Base-by-base conservation (phyloP, 495 filamentous ascomycete species). In the Talaromyces ruber region DNA sequence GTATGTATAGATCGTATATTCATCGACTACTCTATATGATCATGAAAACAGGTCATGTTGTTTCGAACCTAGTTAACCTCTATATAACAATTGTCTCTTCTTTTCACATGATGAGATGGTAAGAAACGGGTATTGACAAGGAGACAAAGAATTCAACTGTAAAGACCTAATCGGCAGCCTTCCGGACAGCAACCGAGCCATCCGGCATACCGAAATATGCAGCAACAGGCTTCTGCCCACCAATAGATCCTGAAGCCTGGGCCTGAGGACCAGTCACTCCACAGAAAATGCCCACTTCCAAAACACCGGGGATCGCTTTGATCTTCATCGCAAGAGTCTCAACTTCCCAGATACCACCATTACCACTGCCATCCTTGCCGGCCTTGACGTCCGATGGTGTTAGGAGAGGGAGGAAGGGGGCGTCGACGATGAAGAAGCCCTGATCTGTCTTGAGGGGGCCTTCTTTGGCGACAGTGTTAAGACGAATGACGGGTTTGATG, bases 181-280 rank as follows among this genome's bases (percentile, higher is more conserved):
- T 74, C 62, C 81, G 72, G 21, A 82, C 76, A 22, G 81, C 75
- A 54, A 90, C 86, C 26, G 79, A 78, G 14, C 91, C 91, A 71
- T 93, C 85, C 59, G 88, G 83, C 88, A 91, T 91, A 16, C 94
- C 94, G 73, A 98, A 98, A 75, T 97, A 98, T 30, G 91, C 93
- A 45, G 91, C 90, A 24, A 96, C 83, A 3, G 94, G 94, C 72
- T 91, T 93, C 77, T 96, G 91, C 2, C 92, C 94, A 32, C 91
- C 89, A 51, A 78, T 75, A 57, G 80, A 76, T 14, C 84, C 85
- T 45, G 72, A 71, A 47, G 76, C 79, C 43, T 80, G 77, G 34
- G 86, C 86, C 72, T 93, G 76, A 3, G 80, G 71, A 4, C 92
- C 92, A 60, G 91, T 91, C 64, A 83, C 53, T 1, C 92, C 92